Conservation (phyloP, 345 rosid genomes). For the Ceriops zippeliana region DNA sequence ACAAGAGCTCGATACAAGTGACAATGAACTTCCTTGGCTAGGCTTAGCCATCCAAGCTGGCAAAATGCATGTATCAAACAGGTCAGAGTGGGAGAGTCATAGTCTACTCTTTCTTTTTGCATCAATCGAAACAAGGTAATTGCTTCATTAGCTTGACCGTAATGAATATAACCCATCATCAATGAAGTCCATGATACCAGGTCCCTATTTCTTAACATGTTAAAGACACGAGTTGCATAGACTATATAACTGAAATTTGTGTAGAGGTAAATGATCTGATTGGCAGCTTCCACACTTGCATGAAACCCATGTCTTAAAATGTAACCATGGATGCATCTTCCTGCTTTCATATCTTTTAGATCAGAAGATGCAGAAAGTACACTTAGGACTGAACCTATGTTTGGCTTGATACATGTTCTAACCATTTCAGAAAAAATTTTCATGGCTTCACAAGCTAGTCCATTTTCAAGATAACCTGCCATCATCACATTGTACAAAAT, state of each 20-base stretch:
- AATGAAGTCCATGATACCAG: slow-evolving; percentile 34
- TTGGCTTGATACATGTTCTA: slow-evolving; percentile 19
- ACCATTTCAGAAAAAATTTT: slow-evolving; percentile 29
- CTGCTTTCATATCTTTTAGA: slow-evolving; percentile 24
- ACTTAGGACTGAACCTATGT: slow-evolving; percentile 21
- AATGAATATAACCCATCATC: slow-evolving; percentile 25
- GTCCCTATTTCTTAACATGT: slow-evolving; percentile 24
- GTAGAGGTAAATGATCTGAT: slow-evolving; percentile 30
- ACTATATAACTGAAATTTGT: slow-evolving; percentile 21
- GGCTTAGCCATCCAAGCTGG: slow-evolving; percentile 25
- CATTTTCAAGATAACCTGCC: slow-evolving; percentile 31
- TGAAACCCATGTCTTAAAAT: slow-evolving; percentile 20
- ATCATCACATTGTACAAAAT: slow-evolving; percentile 32
- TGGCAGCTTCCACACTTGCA: slow-evolving; percentile 22
- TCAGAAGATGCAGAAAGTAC: slow-evolving; percentile 30
- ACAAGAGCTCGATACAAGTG: slow-evolving; percentile 21
- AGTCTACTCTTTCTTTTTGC: slow-evolving; percentile 20
- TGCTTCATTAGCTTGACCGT: slow-evolving; percentile 26
- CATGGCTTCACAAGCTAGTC: slow-evolving; percentile 20
- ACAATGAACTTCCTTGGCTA: slow-evolving; percentile 35
- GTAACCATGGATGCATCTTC: slow-evolving; percentile 30
- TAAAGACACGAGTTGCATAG: slow-evolving; percentile 24
- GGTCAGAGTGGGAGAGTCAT: slow-evolving; percentile 27
- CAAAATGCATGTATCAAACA: slow-evolving; percentile 29
- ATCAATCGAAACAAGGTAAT: slow-evolving; percentile 22